Percentiles rank a stretch among this genome's conserved stretches.
These are phyloP conservation scores for Fraxinus quadrangulata DNA, from an alignment of 257 asterid species.

Conservation along the genomic window DNA sequence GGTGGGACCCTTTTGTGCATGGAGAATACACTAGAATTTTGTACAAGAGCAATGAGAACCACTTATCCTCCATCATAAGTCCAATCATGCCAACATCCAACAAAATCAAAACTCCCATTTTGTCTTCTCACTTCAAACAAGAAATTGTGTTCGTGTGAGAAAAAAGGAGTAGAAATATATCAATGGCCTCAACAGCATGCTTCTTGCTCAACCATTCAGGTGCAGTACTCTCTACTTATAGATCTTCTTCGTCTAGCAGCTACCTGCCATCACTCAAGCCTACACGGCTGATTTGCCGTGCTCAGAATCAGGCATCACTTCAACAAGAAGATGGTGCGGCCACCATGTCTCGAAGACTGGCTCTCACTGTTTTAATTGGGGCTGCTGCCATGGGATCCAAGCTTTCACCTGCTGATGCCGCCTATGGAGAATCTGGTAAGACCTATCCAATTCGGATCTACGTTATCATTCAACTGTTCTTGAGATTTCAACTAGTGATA, in stretches of 20 bases:
- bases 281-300: constrained; percentile 53
- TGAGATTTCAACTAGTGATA: not conserved
- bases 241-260: constrained; percentile 37
- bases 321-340: constrained; percentile 31
- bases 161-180: not conserved
- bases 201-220: constrained; percentile 60
- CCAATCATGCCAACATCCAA: constrained; percentile 47
- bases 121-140: constrained; percentile 33
- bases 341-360: constrained; percentile 63
- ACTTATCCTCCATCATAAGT: constrained; percentile 53
- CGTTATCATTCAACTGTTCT: not conserved
- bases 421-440: constrained; percentile 85
- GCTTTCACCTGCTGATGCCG: constrained; percentile 84
- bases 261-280: constrained; percentile 41
- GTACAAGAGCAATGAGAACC: constrained; percentile 34
- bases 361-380: constrained; percentile 65
- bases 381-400: constrained; percentile 71
- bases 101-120: constrained; percentile 35
- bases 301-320: constrained; percentile 44
- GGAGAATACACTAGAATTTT: constrained; percentile 41
- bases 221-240: constrained; percentile 41
- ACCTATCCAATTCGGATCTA: too few species aligned
- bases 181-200: constrained; percentile 78
- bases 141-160: not conserved
- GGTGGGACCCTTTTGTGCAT: constrained; percentile 19